These are phyloP conservation scores for Mesostigma viride DNA, from an alignment of 139 green algal genomes.

Conservation along the genomic window DNA sequence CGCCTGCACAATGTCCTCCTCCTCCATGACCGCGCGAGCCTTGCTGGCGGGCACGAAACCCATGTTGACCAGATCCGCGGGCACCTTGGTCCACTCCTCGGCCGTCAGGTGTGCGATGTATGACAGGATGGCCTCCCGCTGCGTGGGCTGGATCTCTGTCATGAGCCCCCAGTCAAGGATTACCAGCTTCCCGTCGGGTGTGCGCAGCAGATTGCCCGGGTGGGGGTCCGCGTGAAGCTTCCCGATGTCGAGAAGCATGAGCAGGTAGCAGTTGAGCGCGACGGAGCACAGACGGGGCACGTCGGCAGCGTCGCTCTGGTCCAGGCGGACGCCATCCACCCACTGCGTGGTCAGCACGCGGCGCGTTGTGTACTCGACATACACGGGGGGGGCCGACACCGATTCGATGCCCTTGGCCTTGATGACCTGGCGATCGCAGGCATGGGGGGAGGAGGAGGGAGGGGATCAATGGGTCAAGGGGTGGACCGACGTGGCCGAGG, in stretches of 20 bases:
- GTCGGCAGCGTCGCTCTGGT: constrained; percentile 52
- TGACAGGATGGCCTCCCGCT: constrained; percentile 56
- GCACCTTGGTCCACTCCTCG: constrained; percentile 64
- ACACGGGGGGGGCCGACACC: constrained; percentile 18
- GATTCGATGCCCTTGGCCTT: not conserved
- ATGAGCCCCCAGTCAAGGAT: constrained; percentile 58
- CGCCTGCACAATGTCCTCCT: not conserved
- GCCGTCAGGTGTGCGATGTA: constrained; percentile 84
- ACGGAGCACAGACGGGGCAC: constrained; percentile 53
- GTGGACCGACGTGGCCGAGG: too few relatives aligned
- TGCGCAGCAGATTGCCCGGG: constrained; percentile 76
- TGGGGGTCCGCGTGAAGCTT: constrained; percentile 66
- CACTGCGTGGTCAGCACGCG: constrained; percentile 79
- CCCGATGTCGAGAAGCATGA: constrained; percentile 83
- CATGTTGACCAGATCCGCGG: constrained; percentile 67
- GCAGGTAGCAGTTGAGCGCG: constrained; percentile 81
- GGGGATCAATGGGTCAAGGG: too few relatives aligned
- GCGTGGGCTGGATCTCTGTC: too few relatives aligned
- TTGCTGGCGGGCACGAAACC: constrained; percentile 66
- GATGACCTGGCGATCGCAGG: too few relatives aligned
- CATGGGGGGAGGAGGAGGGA: too few relatives aligned
- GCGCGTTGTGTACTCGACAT: constrained; percentile 17
- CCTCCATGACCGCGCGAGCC: constrained; percentile 6
- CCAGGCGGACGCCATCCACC: constrained; percentile 80
- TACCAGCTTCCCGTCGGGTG: constrained; percentile 69